Evolutionary conservation across 1,284 basidiomycete genomes (phyloP), one percentile per base, ranked within the genome.

Genomic region (Vanrija sp.): DNA sequence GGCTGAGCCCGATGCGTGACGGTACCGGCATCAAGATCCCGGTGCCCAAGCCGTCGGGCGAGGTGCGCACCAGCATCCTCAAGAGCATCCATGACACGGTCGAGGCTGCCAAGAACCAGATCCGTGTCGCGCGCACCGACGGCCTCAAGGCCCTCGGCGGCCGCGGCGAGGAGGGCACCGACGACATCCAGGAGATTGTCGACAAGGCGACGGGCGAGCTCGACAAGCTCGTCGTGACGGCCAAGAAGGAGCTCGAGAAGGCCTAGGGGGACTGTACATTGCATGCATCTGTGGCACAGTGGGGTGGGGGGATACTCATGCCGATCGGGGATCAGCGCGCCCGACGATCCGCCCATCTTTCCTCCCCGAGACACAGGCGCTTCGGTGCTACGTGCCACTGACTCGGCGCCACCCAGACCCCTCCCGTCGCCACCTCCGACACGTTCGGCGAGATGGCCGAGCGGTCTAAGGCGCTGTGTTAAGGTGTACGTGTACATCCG

Each of bases 211-310:
- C 65, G 15, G 60, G 54, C 26, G 66, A 72, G 50, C 49, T 77
- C 14, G 74, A 76, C 48, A 68, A 65, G 49, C 53, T 67, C 29
- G 47, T 73, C 46, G 50, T 54, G 3, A 58, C 61, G 21, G 74
- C 72, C 6, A 76, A 75, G 65, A 75, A 75, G 69, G 74, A 76
- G 62, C 67, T 77, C 46, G 75, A 73, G 40, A 76, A 77, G 65
- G 34, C 34, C 9, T 34, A 34, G 34, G 14, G 10, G 1, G 4
- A 12, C 2, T 5, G 34, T 14, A 15, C 12, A 34, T 8, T 34
- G 34, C 34, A 34, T 34, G 28, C 9, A 34, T 34, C 34, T 14
- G 9, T 34, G 34, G 9, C 14, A 23, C 21, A 15, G 34, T 8
- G 5, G 34, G 10, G 34, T 14, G 6, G 34, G 34, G 34, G 10